Conservation (phyloP, 2,329 filamentous ascomycete species). For the Penicillium janthinellum region DNA sequence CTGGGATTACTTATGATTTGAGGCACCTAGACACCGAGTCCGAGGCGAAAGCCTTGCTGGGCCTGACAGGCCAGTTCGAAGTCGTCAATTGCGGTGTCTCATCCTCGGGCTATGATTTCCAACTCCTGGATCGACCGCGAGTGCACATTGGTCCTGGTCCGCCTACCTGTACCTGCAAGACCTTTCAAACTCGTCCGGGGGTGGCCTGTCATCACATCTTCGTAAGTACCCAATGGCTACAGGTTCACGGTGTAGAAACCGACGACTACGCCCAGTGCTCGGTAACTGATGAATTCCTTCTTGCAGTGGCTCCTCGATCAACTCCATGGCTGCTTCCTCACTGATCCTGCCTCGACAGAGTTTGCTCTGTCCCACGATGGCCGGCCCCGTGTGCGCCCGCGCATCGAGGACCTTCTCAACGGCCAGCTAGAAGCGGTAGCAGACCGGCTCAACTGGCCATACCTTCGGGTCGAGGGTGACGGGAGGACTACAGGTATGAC, state of each 20-base stretch:
- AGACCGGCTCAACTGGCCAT: slow-evolving; percentile 39
- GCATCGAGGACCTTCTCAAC: slow-evolving; percentile 37
- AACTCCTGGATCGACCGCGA: slow-evolving; percentile 38
- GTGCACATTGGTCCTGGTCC: slow-evolving; percentile 35
- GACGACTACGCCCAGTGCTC: neutral
- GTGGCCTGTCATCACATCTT: slow-evolving; percentile 47
- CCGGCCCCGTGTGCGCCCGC: slow-evolving; percentile 31
- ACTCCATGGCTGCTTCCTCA: slow-evolving; percentile 39
- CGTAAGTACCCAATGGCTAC: slow-evolving; percentile 31
- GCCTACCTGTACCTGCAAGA: slow-evolving; percentile 41
- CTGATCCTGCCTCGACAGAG: slow-evolving; percentile 29
- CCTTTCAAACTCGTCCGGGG: slow-evolving; percentile 32
- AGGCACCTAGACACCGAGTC: slow-evolving; percentile 33
- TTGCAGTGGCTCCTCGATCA: slow-evolving; percentile 46
- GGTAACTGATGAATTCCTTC: slow-evolving; percentile 9
- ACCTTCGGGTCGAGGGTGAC: slow-evolving; percentile 29
- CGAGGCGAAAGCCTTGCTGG: slow-evolving; percentile 37
- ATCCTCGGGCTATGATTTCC: slow-evolving; percentile 39
- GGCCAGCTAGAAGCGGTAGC: slow-evolving; percentile 37
- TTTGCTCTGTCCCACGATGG: slow-evolving; percentile 38
- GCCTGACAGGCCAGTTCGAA: slow-evolving; percentile 37
- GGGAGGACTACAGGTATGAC: slow-evolving; percentile 32
- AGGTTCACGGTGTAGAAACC: neutral
- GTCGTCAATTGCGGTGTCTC: slow-evolving; percentile 37
- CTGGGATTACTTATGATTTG: slow-evolving; percentile 42